phyloP scores from a whole-genome alignment of 306 rosid species.

The Begonia loranthoides region DNA sequence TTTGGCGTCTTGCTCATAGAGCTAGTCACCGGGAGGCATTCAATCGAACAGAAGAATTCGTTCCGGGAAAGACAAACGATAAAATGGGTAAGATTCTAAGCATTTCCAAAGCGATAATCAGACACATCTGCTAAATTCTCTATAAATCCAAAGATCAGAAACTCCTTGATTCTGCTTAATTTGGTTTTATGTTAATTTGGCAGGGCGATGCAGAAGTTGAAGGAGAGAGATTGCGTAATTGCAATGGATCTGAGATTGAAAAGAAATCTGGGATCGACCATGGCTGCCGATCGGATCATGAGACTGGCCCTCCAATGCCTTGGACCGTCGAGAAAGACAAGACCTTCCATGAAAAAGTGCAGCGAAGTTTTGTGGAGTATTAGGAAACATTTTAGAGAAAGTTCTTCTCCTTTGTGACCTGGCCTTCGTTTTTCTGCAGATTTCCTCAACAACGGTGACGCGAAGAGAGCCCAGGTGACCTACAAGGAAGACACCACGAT shows the following conservation, averaged over 20 bases:
- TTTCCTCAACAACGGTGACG: too few relatives aligned
- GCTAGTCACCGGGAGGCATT: too few relatives aligned
- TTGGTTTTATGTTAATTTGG: too few relatives aligned
- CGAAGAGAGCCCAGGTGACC: too few relatives aligned
- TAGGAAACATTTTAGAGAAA: conserved; percentile 74
- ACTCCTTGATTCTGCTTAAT: too few relatives aligned
- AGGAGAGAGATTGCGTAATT: conserved; percentile 35
- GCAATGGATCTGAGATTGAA: conserved; percentile 66
- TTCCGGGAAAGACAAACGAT: conserved; percentile 62
- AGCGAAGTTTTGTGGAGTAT: conserved; percentile 89
- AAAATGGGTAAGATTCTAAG: conserved; percentile 63
- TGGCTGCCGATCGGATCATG: conserved; percentile 61
- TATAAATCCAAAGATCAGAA: conserved; percentile 4
- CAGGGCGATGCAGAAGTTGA: conserved; percentile 84
- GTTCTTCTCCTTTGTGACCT: too few relatives aligned
- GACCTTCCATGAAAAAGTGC: conserved; percentile 80
- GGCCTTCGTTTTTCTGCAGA: too few relatives aligned
- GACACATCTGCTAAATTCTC: too few relatives aligned
- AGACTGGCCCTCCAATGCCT: conserved; percentile 83
- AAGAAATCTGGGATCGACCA: conserved; percentile 27
- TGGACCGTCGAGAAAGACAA: conserved; percentile 74
- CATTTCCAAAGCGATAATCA: too few relatives aligned
- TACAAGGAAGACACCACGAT: too few relatives aligned
- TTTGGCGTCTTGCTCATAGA: too few relatives aligned
- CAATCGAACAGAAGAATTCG: too few relatives aligned